These are phyloP conservation scores for Acer yangbiense DNA, from an alignment of 345 rosid genomes.

Conservation along the genomic window DNA sequence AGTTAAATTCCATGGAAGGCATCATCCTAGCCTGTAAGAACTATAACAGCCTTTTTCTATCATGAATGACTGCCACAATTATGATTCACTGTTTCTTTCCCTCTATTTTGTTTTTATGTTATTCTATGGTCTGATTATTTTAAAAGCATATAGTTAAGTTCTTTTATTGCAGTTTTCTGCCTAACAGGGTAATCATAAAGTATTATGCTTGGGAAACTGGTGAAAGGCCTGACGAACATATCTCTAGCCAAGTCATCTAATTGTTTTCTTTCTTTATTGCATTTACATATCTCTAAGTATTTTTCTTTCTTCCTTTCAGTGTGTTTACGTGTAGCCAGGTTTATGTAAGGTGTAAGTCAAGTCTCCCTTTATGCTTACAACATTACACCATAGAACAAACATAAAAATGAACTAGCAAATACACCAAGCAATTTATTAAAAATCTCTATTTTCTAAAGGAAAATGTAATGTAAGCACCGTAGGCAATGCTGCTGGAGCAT, in stretches of 20 bases:
- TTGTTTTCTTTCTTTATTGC: not conserved
- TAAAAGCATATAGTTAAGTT: not conserved
- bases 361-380: not conserved
- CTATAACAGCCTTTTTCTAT: slow-evolving; percentile 14
- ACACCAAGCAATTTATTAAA: not conserved
- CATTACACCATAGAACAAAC: slow-evolving; percentile 9
- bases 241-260: slow-evolving; percentile 12
- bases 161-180: not conserved
- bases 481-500: slow-evolving; percentile 62
- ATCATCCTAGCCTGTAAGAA: slow-evolving; percentile 30
- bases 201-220: not conserved
- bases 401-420: slow-evolving; percentile 1
- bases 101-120: not conserved
- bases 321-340: slow-evolving; percentile 10
- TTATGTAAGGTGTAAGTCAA: slow-evolving; percentile 20
- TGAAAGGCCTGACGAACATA: slow-evolving; percentile 2
- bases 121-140: not conserved
- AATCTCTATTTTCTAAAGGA: slow-evolving; percentile 27
- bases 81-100: slow-evolving; percentile 10
- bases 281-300: slow-evolving; percentile 4
- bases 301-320: not conserved
- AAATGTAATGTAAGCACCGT: slow-evolving; percentile 60
- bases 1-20: slow-evolving; percentile 34
- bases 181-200: slow-evolving; percentile 1
- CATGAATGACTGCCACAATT: slow-evolving; percentile 14